Conservation (phyloP, 2,329 filamentous ascomycete genomes). For the Fusarium sp. region DNA sequence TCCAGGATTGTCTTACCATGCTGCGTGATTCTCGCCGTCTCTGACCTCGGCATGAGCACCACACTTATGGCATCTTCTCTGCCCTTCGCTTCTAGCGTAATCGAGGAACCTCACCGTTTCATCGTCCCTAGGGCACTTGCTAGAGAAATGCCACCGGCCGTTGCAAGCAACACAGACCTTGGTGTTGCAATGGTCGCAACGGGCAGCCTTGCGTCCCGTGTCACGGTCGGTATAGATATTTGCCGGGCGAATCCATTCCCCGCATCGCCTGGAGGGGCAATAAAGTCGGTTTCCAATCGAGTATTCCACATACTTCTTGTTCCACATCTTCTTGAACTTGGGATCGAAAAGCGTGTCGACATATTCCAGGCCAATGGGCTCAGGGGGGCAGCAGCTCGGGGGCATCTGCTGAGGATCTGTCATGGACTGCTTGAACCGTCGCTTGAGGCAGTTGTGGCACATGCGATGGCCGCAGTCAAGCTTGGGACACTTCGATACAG, state of each 20-base stretch:
- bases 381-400: slow-evolving; percentile 80
- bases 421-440: slow-evolving; percentile 80
- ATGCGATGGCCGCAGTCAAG: slow-evolving; percentile 84
- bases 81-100: slow-evolving; percentile 75
- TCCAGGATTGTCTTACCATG: slow-evolving; percentile 68
- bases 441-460: slow-evolving; percentile 81
- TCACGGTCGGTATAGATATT: slow-evolving; percentile 70
- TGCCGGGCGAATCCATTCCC: slow-evolving; percentile 82
- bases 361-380: slow-evolving; percentile 79
- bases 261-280: slow-evolving; percentile 79
- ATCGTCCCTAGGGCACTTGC: slow-evolving; percentile 78
- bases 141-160: slow-evolving; percentile 76
- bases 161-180: slow-evolving; percentile 82
- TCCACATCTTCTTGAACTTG: slow-evolving; percentile 83
- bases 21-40: slow-evolving; percentile 91
- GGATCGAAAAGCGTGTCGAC: slow-evolving; percentile 80
- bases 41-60: slow-evolving; percentile 80
- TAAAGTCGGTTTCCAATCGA: slow-evolving; percentile 81
- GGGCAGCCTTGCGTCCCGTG: slow-evolving; percentile 72
- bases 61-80: slow-evolving; percentile 82
- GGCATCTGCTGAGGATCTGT: slow-evolving; percentile 86
- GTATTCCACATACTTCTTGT: slow-evolving; percentile 82
- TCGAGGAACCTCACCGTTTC: slow-evolving; percentile 73
- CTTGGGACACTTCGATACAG: slow-evolving; percentile 72
- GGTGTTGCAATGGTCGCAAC: slow-evolving; percentile 77